These are phyloP conservation scores for Pilatotrama ljubarskyi DNA, from an alignment of 768 basidiomycete species.

Conservation along the genomic window DNA sequence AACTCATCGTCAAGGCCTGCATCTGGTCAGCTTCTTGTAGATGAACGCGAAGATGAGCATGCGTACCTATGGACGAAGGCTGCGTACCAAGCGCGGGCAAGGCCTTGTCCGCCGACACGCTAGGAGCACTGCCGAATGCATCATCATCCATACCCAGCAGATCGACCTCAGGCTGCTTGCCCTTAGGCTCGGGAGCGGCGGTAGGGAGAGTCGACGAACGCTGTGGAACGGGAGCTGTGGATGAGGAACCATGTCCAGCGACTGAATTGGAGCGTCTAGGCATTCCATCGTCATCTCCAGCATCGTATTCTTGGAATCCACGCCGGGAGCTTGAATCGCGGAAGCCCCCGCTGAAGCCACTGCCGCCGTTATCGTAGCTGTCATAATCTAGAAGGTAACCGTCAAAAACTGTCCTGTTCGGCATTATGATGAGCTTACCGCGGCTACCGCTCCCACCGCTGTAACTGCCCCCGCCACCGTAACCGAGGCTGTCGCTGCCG, in stretches of 20 bases:
- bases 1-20: conserved; percentile 71
- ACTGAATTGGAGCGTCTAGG: conserved; percentile 43
- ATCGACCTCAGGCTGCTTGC: conserved; percentile 54
- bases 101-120: conserved; percentile 47
- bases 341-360: conserved; percentile 45
- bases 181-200: conserved; percentile 37
- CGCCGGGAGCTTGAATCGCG: conserved; percentile 55
- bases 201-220: conserved; percentile 40
- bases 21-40: background rate
- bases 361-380: background rate
- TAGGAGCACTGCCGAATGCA: conserved; percentile 36
- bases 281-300: conserved; percentile 81
- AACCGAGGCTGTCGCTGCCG: conserved; percentile 51
- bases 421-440: conserved; percentile 8
- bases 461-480: conserved; percentile 33
- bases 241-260: conserved; percentile 31
- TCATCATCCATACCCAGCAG: conserved; percentile 82
- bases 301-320: conserved; percentile 93
- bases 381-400: background rate
- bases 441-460: conserved; percentile 38
- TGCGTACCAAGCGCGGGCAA: conserved; percentile 45
- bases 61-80: conserved; percentile 19
- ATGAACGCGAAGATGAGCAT: background rate
- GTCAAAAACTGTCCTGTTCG: background rate
- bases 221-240: conserved; percentile 37